Conservation (phyloP, 129 eudicot species). For the Gnaphalium uliginosum region DNA sequence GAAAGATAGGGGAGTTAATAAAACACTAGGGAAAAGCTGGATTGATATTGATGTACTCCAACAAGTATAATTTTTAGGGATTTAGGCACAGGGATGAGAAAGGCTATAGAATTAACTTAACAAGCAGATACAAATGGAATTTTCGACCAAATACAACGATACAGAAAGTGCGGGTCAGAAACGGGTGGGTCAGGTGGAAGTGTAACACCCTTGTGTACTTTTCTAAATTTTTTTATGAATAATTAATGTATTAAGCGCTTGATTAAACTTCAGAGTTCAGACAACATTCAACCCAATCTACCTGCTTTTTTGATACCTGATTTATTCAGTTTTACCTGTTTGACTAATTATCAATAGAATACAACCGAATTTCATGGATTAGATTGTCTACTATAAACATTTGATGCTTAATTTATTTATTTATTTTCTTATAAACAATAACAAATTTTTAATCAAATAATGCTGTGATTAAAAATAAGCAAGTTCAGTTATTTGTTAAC, state of each 20-base stretch:
- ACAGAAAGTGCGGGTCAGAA: background rate
- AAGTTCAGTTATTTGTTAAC: background rate
- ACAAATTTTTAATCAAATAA: background rate
- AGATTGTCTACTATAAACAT: background rate
- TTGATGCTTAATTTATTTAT: background rate
- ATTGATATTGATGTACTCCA: constrained; percentile 41
- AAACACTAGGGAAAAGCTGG: constrained; percentile 87
- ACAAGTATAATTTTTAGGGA: background rate
- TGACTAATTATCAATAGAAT: background rate
- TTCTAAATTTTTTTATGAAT: background rate
- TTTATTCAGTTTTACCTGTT: background rate
- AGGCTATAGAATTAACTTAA: too few relatives aligned
- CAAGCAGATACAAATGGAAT: too few relatives aligned
- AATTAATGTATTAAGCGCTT: background rate
- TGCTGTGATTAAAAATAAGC: background rate
- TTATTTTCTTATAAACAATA: too few relatives aligned
- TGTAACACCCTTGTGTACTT: background rate
- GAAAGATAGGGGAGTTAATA: constrained; percentile 68
- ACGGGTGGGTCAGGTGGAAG: background rate
- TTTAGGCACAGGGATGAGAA: background rate
- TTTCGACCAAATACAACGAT: background rate
- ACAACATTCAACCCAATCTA: background rate
- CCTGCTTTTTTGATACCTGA: background rate
- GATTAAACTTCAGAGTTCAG: background rate
- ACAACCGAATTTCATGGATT: background rate